These are phyloP conservation scores for Parsonsia alboflavescens DNA, from an alignment of 257 asterid species.

Conservation along the genomic window DNA sequence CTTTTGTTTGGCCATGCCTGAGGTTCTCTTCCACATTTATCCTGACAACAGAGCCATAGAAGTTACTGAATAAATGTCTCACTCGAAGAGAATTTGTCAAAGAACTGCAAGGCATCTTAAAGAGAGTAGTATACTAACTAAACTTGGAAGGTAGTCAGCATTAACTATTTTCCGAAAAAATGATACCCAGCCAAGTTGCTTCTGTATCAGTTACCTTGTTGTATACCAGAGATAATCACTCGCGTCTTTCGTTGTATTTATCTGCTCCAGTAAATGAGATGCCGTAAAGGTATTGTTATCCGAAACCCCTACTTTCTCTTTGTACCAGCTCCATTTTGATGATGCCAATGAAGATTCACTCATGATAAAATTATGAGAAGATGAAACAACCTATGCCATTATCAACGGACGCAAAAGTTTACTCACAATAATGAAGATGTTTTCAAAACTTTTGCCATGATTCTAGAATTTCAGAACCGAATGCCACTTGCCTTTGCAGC, in stretches of 20 bases:
- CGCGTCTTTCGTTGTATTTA: slow-evolving; percentile 69
- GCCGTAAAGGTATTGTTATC: slow-evolving; percentile 44
- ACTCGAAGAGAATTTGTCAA: background rate
- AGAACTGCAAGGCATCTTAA: background rate
- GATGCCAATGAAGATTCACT: slow-evolving; percentile 32
- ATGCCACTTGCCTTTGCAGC: background rate
- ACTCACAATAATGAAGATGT: no score
- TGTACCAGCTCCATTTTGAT: slow-evolving; percentile 62
- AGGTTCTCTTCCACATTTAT: slow-evolving; percentile 34
- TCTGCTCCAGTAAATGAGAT: slow-evolving; percentile 60
- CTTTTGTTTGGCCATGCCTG: slow-evolving; percentile 30
- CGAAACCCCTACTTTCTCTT: slow-evolving; percentile 54
- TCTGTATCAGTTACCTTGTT: slow-evolving; percentile 36
- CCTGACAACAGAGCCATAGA: slow-evolving; percentile 35
- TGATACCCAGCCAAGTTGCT: background rate
- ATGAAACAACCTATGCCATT: slow-evolving; percentile 37
- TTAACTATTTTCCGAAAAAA: background rate
- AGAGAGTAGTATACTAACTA: no score
- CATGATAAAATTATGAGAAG: slow-evolving; percentile 25
- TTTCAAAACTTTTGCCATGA: background rate
- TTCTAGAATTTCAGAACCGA: slow-evolving; percentile 8
- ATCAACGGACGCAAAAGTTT: background rate
- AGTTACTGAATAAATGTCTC: background rate
- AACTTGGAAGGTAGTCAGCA: no score
- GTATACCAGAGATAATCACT: slow-evolving; percentile 79